Base-by-base conservation (phyloP, 2,329 filamentous ascomycete genomes). In the Fusarium begoniae region DNA sequence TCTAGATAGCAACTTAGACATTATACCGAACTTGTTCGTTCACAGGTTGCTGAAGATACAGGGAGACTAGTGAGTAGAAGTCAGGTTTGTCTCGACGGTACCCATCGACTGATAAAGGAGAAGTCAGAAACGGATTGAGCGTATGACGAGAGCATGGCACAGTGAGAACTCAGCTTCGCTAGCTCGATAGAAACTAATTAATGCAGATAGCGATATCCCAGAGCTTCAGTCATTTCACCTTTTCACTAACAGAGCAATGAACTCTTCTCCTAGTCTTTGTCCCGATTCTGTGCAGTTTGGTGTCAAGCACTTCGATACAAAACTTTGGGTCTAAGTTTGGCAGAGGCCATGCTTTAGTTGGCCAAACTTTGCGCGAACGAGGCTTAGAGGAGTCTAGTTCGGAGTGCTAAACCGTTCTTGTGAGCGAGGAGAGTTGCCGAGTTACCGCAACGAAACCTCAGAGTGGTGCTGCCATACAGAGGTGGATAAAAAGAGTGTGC, bases 361-460 rank as follows among this genome's bases (percentile, higher is more conserved):
- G 44, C 13, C 24, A 26, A 26, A 14, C 0, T 0, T 20, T 26
- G 4, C 12, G 0, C 8, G 0, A 26, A 20, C 11, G 24, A 45
- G n/a, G 8, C 5, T 8, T 3, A 13, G 11, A 26, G n/a, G 17
- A 26, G 17, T 9, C 9, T 11, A 17, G 41, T 9, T 6, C 20
- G 8, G 6, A 1, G 18, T 13, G 38, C 6, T 1, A 20, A 20
- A 22, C 38, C 7, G 38, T 40, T 8, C 18, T 40, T 8, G 22
- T 41, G 1, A 41, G 22, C 40, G 13, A 41, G 14, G 40, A 41
- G 22, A 41, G 40, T 41, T 41, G 40, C 22, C 1, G 2, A 41
- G 8, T 2, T 6, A 6, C 40, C 5, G 2, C 14, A 41, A 41
- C 13, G 40, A 41, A 41, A 10, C 40, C 4, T 41, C 22, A n/a